Conservation (phyloP, 2,329 filamentous ascomycete species). For the Epichloe uncinata region DNA sequence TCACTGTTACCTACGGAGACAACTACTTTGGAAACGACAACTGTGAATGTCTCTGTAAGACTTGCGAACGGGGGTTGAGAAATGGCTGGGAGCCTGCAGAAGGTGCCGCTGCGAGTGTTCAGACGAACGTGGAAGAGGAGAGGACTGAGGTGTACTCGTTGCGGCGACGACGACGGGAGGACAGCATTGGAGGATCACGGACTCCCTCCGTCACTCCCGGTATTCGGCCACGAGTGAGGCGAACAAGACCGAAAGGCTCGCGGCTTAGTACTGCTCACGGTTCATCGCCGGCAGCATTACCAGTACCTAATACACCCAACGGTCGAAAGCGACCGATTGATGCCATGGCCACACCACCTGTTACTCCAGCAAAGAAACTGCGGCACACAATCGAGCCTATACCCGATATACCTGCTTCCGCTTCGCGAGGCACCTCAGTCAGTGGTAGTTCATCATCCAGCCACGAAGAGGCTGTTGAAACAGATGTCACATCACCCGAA, state of each 20-base stretch:
- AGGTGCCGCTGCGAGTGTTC: constrained; percentile 30
- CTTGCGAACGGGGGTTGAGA: constrained; percentile 59
- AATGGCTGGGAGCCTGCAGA: constrained; percentile 70
- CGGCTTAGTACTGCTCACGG: constrained; percentile 20
- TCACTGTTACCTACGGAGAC: constrained; percentile 91
- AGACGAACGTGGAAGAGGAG: constrained; percentile 41
- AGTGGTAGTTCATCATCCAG: constrained; percentile 15
- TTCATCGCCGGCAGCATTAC: constrained; percentile 18
- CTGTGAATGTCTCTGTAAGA: constrained; percentile 83
- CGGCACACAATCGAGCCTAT: constrained; percentile 21
- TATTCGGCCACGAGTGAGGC: constrained; percentile 37
- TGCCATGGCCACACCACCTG: constrained; percentile 37
- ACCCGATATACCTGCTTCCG: constrained; percentile 10
- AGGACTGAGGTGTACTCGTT: constrained; percentile 39
- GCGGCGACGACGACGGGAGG: constrained; percentile 39
- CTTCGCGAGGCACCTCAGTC: constrained; percentile 26
- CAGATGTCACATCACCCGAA: constrained; percentile 37
- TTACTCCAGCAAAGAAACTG: constrained; percentile 39
- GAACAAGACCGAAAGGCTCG: constrained; percentile 21
- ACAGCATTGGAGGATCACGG: constrained; percentile 37
- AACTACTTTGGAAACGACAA: constrained; percentile 94
- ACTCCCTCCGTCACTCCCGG: constrained; percentile 45
- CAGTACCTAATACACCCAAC: constrained; percentile 14
- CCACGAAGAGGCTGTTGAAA: constrained; percentile 19
- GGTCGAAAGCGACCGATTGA: constrained; percentile 28